Evolutionary conservation across 192 early-diverging fungal genomes (phyloP), one percentile per base, ranked within the genome.

Genomic region (Entomortierella chlamydospora): DNA sequence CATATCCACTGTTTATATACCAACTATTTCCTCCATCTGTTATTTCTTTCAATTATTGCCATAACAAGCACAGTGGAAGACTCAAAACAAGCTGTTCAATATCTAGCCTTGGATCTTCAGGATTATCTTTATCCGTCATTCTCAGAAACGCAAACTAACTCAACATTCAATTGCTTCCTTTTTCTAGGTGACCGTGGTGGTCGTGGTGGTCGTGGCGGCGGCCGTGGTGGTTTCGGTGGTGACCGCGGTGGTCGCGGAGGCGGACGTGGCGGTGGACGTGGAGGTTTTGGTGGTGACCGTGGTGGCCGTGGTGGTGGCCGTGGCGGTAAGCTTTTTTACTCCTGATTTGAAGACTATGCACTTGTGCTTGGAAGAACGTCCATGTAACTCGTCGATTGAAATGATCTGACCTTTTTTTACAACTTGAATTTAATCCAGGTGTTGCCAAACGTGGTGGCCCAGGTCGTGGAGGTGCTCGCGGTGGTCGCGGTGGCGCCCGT

Each of bases 361-460:
- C n/a, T n/a, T n/a, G n/a, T n/a, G n/a, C n/a, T n/a, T n/a, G n/a
- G n/a, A n/a, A n/a, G n/a, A n/a, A n/a, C n/a, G n/a, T n/a, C n/a
- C n/a, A n/a, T n/a, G n/a, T n/a, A n/a, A n/a, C n/a, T n/a, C n/a
- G n/a, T n/a, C n/a, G n/a, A n/a, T n/a, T n/a, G n/a, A n/a, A n/a
- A n/a, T n/a, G n/a, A n/a, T n/a, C n/a, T n/a, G n/a, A n/a, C n/a
- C n/a, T n/a, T n/a, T n/a, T n/a, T n/a, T n/a, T n/a, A n/a, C n/a
- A n/a, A n/a, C n/a, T n/a, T n/a, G n/a, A n/a, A n/a, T n/a, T n/a
- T n/a, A n/a, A n/a, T 83, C 87, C 65, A 60, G 84, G 90, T 52
- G 85, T 82, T 47, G 66, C 86, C 10, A 89, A 91, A 57, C 85
- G 90, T 26, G 73, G 91, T 55, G 88, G 88, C 56, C 51, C 85